Evolutionary conservation across 345 rosid genomes (phyloP).

Genomic region (Euphorbia pulcherrima): DNA sequence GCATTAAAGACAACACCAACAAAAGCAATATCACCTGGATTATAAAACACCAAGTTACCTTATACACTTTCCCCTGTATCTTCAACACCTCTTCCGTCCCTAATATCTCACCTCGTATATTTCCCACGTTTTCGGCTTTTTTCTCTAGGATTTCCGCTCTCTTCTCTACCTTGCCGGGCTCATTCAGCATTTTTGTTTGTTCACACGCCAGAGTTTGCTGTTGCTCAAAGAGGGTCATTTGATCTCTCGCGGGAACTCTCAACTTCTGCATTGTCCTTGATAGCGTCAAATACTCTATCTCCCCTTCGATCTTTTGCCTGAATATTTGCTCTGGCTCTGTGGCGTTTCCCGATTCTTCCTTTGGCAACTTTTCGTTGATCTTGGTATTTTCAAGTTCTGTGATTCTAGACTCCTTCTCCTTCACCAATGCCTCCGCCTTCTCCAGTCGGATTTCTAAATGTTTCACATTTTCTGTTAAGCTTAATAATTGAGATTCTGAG

Average conservation of each 20-base stretch:
- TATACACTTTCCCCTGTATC: constrained; percentile 45
- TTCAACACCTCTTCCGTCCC: constrained; percentile 45
- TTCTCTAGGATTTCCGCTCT: constrained; percentile 45
- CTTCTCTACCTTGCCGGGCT: constrained; percentile 45
- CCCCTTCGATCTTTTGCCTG: constrained; percentile 72
- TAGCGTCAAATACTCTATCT: constrained; percentile 59
- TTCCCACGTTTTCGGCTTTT: constrained; percentile 51
- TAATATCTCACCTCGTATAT: constrained; percentile 36
- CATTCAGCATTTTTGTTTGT: constrained; percentile 36
- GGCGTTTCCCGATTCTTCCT: constrained; percentile 37
- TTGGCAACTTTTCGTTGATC: constrained; percentile 21
- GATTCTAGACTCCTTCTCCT: constrained; percentile 47
- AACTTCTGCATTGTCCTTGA: constrained; percentile 38
- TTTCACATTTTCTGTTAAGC: constrained; percentile 45
- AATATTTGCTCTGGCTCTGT: constrained; percentile 52
- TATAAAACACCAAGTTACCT: constrained; percentile 44
- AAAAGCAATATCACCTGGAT: constrained; percentile 54
- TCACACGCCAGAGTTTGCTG: constrained; percentile 41
- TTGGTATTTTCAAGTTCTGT: constrained; percentile 48
- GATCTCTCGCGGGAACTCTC: constrained; percentile 32
- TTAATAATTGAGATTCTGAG: constrained; percentile 40
- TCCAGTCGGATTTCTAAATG: constrained; percentile 46
- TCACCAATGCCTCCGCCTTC: constrained; percentile 39
- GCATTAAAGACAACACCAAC: constrained; percentile 40
- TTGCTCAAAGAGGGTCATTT: constrained; percentile 32